Evolutionary conservation across 106 monocot genomes (phyloP).

Genomic region (Chionographis japonica): DNA sequence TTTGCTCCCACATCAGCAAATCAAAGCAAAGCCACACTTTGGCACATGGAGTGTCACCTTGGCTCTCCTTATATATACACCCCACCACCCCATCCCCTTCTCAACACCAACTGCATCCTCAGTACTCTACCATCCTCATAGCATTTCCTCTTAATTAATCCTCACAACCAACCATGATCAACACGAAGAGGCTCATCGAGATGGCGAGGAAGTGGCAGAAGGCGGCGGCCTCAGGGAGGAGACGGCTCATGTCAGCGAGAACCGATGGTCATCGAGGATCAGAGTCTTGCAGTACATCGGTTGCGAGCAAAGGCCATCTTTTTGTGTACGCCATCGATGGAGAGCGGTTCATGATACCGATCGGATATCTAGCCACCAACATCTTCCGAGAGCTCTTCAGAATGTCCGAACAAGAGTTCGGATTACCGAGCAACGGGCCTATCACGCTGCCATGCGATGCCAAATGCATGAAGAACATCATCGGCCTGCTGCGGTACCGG

Average conservation of each 20-base stretch:
- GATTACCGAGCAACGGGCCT: slow-evolving; percentile 9
- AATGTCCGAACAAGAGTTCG: slow-evolving; percentile 18
- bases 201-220: slow-evolving; percentile 23
- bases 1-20: not conserved
- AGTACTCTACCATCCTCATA: not conserved
- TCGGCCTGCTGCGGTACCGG: not conserved
- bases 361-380: slow-evolving; percentile 13
- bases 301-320: not conserved
- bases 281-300: slow-evolving; percentile 1
- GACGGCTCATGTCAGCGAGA: not conserved
- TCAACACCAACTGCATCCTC: too few species aligned
- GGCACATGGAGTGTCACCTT: too few species aligned
- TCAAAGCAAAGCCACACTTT: too few species aligned
- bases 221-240: not conserved
- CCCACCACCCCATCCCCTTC: too few species aligned
- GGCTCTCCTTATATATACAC: too few species aligned
- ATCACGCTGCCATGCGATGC: slow-evolving; percentile 14
- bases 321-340: slow-evolving; percentile 15
- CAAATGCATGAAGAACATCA: not conserved
- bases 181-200: slow-evolving; percentile 8
- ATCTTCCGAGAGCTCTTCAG: slow-evolving; percentile 12
- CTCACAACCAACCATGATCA: slow-evolving; percentile 8
- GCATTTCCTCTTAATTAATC: too few species aligned
- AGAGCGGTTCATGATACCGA: slow-evolving; percentile 6
- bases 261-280: not conserved